Conservation (phyloP, 192 early-diverging fungal genomes). For the Tieghemiomyces parasiticus region DNA sequence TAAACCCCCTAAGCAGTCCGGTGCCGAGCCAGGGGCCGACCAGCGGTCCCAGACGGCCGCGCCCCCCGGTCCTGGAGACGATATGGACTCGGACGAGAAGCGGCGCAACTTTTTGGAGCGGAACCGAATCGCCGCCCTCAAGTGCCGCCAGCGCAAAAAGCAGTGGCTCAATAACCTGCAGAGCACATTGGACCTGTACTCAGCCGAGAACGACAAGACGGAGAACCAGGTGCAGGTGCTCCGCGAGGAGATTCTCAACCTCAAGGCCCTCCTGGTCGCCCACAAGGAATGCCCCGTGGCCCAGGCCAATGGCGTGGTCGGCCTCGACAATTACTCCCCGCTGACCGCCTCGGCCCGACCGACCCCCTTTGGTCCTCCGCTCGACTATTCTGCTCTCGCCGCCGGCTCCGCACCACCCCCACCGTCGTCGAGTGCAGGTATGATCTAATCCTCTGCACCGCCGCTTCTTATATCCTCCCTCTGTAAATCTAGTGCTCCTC, state of each 20-base stretch:
- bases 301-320: constrained; percentile 45
- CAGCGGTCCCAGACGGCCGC: background rate
- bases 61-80: constrained; percentile 12
- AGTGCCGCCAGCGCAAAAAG: constrained; percentile 89
- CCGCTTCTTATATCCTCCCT: no score
- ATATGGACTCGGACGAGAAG: constrained; percentile 51
- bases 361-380: no score
- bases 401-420: no score
- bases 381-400: no score
- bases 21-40: background rate
- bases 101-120: constrained; percentile 71
- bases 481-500: no score
- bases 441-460: no score
- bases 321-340: constrained; percentile 19
- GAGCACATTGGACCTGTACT: constrained; percentile 34
- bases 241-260: constrained; percentile 55
- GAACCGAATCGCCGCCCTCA: constrained; percentile 74
- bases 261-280: constrained; percentile 59
- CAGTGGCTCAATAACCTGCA: constrained; percentile 77
- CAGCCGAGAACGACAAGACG: constrained; percentile 27
- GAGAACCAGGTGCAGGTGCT: constrained; percentile 24
- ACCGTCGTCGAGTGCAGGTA: no score
- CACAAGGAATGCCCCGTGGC: constrained; percentile 65
- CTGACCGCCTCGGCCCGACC: no score
- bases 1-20: background rate